Percentiles rank a stretch among this genome's conserved stretches.
Evolutionary conservation across 2,329 filamentous ascomycete genomes (phyloP).

Genomic region (Amesomyces nigricolor): DNA sequence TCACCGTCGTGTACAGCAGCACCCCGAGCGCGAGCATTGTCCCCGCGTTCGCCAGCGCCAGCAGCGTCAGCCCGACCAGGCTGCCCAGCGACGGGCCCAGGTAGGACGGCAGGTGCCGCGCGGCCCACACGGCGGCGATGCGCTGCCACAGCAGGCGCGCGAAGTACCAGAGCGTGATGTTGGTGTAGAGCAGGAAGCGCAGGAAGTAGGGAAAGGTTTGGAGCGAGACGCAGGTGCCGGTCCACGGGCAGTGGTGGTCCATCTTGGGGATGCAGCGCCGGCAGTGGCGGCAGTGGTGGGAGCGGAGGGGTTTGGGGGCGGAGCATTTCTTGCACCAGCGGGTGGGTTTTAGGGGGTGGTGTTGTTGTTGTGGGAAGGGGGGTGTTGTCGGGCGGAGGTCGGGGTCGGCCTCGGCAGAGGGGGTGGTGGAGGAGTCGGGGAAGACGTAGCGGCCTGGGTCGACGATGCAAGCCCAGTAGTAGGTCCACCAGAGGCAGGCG

Average conservation of each 20-base stretch:
- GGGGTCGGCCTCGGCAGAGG: slow-evolving; percentile 20
- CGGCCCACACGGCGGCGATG: slow-evolving; percentile 54
- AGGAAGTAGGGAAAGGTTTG: slow-evolving; percentile 78
- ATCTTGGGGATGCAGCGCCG: slow-evolving; percentile 70
- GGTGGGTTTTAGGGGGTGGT: background rate
- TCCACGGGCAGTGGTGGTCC: slow-evolving; percentile 88
- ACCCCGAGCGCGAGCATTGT: slow-evolving; percentile 58
- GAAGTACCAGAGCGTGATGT: slow-evolving; percentile 58
- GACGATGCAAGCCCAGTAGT: slow-evolving; percentile 55
- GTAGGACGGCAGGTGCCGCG: slow-evolving; percentile 65
- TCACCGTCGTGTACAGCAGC: slow-evolving; percentile 57
- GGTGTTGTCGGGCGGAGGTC: slow-evolving; percentile 6
- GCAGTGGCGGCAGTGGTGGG: slow-evolving; percentile 78
- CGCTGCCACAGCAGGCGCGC: slow-evolving; percentile 56
- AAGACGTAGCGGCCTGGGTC: slow-evolving; percentile 53
- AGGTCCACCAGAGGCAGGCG: slow-evolving; percentile 60
- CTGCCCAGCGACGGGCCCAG: slow-evolving; percentile 60
- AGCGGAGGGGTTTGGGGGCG: slow-evolving; percentile 66
- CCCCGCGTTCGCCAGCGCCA: slow-evolving; percentile 52
- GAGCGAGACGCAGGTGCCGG: slow-evolving; percentile 74
- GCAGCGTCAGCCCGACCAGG: slow-evolving; percentile 55
- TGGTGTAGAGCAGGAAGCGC: slow-evolving; percentile 68
- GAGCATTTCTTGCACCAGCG: slow-evolving; percentile 74
- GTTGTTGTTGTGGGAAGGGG: slow-evolving; percentile 1
- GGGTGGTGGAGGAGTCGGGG: slow-evolving; percentile 22